These are phyloP conservation scores for Sphaceloma murrayae DNA, from an alignment of 2,329 filamentous ascomycete species.

Conservation along the genomic window DNA sequence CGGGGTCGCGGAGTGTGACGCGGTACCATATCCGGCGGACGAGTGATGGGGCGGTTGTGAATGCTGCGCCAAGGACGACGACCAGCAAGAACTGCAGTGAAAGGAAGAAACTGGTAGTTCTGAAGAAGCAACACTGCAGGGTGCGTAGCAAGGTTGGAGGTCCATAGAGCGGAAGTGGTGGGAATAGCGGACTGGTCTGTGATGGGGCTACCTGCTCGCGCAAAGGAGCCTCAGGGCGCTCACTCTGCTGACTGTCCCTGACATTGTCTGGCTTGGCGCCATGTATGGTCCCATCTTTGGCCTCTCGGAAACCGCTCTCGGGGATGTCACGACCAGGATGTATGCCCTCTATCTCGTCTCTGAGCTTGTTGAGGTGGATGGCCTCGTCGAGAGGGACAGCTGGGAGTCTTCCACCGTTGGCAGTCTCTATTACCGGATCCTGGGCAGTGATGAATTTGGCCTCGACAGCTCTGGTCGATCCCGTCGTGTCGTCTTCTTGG, in stretches of 20 bases:
- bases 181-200: slow-evolving; percentile 71
- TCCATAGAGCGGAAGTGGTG: slow-evolving; percentile 72
- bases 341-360: slow-evolving; percentile 40
- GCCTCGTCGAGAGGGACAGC: slow-evolving; percentile 62
- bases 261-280: slow-evolving; percentile 29
- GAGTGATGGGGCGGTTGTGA: slow-evolving; percentile 53
- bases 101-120: slow-evolving; percentile 60
- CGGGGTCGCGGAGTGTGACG: slow-evolving; percentile 51
- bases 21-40: slow-evolving; percentile 43
- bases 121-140: slow-evolving; percentile 57
- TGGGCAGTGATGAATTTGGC: slow-evolving; percentile 56
- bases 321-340: slow-evolving; percentile 27
- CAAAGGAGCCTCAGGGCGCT: slow-evolving; percentile 35
- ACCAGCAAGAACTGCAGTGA: slow-evolving; percentile 67
- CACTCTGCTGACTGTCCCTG: slow-evolving; percentile 35
- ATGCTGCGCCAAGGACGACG: slow-evolving; percentile 64
- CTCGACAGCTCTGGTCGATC: slow-evolving; percentile 48
- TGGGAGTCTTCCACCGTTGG: slow-evolving; percentile 56
- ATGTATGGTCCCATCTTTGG: slow-evolving; percentile 36
- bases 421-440: slow-evolving; percentile 61
- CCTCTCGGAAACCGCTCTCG: slow-evolving; percentile 29
- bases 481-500: slow-evolving; percentile 35
- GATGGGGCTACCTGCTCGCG: slow-evolving; percentile 47
- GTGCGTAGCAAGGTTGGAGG: slow-evolving; percentile 58
- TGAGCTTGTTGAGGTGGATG: slow-evolving; percentile 56